Evolutionary conservation across 1,284 basidiomycete genomes (phyloP).

Genomic region (Trichosporon sp.): DNA sequence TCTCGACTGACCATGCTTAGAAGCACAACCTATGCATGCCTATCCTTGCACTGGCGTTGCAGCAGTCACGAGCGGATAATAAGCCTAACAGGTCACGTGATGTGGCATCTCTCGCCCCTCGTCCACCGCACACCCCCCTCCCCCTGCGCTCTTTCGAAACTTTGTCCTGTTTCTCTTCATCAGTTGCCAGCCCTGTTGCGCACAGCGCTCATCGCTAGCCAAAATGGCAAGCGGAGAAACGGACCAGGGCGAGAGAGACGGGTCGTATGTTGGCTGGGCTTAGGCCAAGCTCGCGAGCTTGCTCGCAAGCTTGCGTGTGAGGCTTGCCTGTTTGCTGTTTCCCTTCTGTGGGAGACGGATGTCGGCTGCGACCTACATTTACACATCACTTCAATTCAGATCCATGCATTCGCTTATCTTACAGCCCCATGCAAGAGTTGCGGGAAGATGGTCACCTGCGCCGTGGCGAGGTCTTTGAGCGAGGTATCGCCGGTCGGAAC

Average conservation of each 20-base stretch:
- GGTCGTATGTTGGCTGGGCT: not conserved
- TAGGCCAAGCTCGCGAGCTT: not conserved
- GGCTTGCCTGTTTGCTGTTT: not conserved
- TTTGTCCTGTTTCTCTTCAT: not conserved
- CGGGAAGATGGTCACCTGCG: no score
- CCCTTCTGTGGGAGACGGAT: not conserved
- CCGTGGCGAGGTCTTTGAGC: no score
- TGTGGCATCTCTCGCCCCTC: no score
- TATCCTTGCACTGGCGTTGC: no score
- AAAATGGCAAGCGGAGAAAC: not conserved
- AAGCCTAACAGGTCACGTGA: not conserved
- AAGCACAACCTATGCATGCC: no score
- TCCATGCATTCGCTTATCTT: not conserved
- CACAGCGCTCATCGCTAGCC: not conserved
- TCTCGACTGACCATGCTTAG: no score
- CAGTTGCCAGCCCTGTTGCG: constrained; percentile 2
- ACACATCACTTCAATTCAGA: not conserved
- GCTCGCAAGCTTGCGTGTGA: no score
- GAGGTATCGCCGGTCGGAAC: no score
- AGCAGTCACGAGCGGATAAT: no score
- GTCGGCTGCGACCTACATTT: not conserved
- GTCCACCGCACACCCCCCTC: not conserved
- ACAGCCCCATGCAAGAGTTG: no score
- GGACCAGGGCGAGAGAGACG: constrained; percentile 2
- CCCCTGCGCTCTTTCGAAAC: not conserved